A percentile compares a stretch with the other conserved stretches of the same genome.
Conservation (phyloP, 2,329 filamentous ascomycete genomes). For the Whalleya microplaca region DNA sequence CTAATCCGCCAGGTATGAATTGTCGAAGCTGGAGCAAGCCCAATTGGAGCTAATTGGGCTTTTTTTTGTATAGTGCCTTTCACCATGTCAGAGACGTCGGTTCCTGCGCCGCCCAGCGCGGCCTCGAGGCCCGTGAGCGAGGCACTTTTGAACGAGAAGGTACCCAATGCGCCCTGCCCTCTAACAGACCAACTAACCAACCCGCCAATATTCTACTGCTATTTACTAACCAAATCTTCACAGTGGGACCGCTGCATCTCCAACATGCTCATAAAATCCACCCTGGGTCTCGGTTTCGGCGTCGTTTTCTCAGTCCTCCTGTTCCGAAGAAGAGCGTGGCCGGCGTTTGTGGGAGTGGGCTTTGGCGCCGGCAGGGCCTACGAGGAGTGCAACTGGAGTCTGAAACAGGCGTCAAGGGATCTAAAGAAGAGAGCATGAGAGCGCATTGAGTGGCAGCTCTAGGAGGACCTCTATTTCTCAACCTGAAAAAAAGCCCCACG, state of each 20-base stretch:
- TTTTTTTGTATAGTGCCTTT: conserved; percentile 11
- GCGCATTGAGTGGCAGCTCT: conserved; percentile 5
- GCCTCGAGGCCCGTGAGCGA: conserved; percentile 91
- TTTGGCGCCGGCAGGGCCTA: conserved; percentile 97
- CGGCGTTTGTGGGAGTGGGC: conserved; percentile 89
- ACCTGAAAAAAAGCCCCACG: conserved; percentile 5
- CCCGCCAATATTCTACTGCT: background rate
- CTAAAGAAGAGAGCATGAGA: conserved; percentile 55
- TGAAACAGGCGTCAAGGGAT: conserved; percentile 64
- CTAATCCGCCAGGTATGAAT: conserved; percentile 19
- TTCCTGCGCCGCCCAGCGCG: conserved; percentile 63
- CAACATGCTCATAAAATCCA: conserved; percentile 94
- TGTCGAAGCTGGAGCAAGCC: background rate
- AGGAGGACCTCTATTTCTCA: background rate
- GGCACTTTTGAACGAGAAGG: conserved; percentile 98
- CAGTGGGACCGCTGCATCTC: conserved; percentile 99
- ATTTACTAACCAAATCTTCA: conserved; percentile 29
- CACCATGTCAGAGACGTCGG: conserved; percentile 57
- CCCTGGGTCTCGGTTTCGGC: conserved; percentile 93
- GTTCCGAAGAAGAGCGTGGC: conserved; percentile 98
- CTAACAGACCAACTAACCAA: background rate
- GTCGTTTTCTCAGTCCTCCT: conserved; percentile 98
- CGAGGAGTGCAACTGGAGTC: conserved; percentile 92
- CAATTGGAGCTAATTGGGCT: conserved; percentile 26
- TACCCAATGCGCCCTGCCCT: conserved; percentile 45